A percentile compares a stretch with the other conserved stretches of the same genome.
Conservation (phyloP, 768 basidiomycete species). For the Cubamyces sp. region DNA sequence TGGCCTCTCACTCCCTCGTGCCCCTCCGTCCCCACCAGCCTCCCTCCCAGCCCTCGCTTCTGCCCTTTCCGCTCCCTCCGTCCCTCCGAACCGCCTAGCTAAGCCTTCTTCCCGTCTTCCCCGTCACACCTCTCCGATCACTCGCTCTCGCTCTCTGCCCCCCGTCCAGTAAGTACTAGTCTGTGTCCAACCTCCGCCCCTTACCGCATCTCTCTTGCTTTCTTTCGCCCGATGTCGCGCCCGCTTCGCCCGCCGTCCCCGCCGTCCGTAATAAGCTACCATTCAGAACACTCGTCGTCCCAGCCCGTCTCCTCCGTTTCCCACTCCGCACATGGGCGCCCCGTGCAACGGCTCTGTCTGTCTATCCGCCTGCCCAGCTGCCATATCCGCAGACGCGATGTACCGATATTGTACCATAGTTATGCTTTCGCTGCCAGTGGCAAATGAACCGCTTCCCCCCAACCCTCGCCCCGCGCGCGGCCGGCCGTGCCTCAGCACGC, state of each 20-base stretch:
- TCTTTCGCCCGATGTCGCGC: conserved; percentile 4
- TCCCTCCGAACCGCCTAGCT: background rate
- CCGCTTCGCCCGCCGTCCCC: background rate
- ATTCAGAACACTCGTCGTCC: background rate
- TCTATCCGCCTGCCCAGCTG: too few relatives aligned
- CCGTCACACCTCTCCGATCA: conserved; percentile 21
- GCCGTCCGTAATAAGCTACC: background rate
- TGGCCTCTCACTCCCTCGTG: background rate
- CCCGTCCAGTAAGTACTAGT: too few relatives aligned
- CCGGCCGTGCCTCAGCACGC: too few relatives aligned
- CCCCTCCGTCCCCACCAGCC: conserved; percentile 8
- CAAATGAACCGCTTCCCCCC: too few relatives aligned
- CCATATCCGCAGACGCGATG: too few relatives aligned
- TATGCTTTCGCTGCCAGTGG: too few relatives aligned
- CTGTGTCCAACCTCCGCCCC: too few relatives aligned
- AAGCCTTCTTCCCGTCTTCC: background rate
- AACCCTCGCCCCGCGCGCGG: too few relatives aligned
- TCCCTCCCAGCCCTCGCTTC: conserved; percentile 9
- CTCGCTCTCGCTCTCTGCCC: conserved; percentile 2
- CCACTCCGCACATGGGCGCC: background rate
- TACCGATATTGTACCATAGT: too few relatives aligned
- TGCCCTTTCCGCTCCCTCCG: background rate
- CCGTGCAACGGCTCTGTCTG: background rate
- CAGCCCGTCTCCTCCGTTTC: conserved; percentile 6
- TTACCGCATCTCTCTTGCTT: background rate